A percentile compares a stretch with the other conserved stretches of the same genome.
Evolutionary conservation across 768 basidiomycete genomes (phyloP).

Genomic region (Mycena amicta): DNA sequence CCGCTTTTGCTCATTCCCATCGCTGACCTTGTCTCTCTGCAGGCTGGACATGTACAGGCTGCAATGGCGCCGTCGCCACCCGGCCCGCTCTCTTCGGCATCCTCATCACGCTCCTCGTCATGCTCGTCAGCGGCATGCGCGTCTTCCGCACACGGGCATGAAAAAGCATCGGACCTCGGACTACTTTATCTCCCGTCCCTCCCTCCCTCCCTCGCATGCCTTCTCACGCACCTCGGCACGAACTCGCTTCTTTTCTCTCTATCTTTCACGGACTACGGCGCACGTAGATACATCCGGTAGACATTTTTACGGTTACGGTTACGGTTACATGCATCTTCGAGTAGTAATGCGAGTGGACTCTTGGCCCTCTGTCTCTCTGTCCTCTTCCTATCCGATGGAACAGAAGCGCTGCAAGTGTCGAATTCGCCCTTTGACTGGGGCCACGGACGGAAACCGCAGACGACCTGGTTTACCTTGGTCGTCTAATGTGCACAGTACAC

Average conservation of each 20-base stretch:
- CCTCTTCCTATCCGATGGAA: not conserved
- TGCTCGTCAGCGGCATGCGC: constrained; percentile 67
- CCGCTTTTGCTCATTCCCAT: not conserved
- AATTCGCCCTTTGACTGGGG: no score
- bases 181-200: not conserved
- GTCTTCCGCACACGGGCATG: constrained; percentile 41
- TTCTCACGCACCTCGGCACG: no score
- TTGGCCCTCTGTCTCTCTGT: no score
- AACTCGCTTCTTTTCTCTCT: not conserved
- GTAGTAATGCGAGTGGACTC: not conserved
- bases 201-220: not conserved
- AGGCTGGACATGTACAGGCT: constrained; percentile 63
- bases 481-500: no score
- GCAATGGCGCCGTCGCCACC: constrained; percentile 41
- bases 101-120: constrained; percentile 58
- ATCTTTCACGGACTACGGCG: not conserved
- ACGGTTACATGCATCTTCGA: not conserved
- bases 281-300: not conserved
- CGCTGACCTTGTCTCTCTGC: not conserved
- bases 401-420: not conserved
- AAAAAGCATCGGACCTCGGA: not conserved
- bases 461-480: no score
- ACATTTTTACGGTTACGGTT: no score
- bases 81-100: constrained; percentile 35
- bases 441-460: no score